Percentiles rank a stretch among this genome's conserved stretches.
These are phyloP conservation scores for Suhomyces choctaworum DNA, from an alignment of 1,139 yeast genomes.

Conservation along the genomic window DNA sequence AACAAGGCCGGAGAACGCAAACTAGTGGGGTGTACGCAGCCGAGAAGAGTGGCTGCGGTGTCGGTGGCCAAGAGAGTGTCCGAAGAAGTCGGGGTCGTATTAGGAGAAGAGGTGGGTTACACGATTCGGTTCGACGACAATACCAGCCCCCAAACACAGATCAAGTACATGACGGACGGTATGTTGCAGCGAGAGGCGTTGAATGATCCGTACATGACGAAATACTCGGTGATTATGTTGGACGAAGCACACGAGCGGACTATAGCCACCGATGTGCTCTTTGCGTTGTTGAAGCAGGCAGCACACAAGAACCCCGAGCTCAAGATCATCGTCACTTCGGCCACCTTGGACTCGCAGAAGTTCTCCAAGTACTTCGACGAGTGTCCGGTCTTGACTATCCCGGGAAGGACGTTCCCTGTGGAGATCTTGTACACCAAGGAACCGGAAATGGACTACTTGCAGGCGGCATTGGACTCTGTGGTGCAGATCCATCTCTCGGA, in stretches of 20 bases:
- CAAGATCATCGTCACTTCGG: conserved; percentile 83
- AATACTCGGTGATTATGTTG: conserved; percentile 80
- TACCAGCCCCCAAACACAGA: conserved; percentile 53
- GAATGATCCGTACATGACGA: conserved; percentile 67
- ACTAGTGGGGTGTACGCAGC: conserved; percentile 71
- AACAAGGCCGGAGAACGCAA: conserved; percentile 28
- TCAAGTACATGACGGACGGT: conserved; percentile 89
- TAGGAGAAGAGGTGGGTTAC: conserved; percentile 69
- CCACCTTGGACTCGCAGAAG: conserved; percentile 83
- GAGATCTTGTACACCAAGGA: conserved; percentile 73
- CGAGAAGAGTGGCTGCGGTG: conserved; percentile 72
- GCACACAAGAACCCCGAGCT: conserved; percentile 68
- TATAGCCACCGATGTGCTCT: conserved; percentile 87
- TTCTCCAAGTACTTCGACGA: conserved; percentile 74
- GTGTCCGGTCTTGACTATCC: conserved; percentile 81
- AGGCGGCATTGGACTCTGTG: conserved; percentile 77
- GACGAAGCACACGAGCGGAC: conserved; percentile 98
- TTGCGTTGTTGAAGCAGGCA: conserved; percentile 80
- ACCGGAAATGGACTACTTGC: conserved; percentile 84
- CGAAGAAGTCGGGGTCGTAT: conserved; percentile 57
- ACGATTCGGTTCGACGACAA: conserved; percentile 65
- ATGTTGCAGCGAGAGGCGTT: conserved; percentile 85
- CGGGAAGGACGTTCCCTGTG: conserved; percentile 90
- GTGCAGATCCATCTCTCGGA: conserved; percentile 80
- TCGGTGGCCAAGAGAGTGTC: conserved; percentile 71